Evolutionary conservation across 2,329 filamentous ascomycete species (phyloP).

Genomic region (Camillea tinctor): DNA sequence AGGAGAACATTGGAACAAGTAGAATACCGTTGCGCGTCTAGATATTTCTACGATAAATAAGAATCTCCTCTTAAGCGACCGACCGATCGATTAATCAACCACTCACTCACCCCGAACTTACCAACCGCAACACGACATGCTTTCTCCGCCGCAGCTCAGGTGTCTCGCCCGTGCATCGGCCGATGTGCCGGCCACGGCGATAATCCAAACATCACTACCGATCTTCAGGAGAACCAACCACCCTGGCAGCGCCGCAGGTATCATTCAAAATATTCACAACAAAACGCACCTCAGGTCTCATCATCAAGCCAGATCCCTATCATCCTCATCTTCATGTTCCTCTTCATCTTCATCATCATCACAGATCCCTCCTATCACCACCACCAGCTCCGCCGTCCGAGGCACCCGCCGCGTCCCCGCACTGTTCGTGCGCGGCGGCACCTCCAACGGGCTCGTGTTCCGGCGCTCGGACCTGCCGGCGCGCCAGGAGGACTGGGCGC

Average conservation of each 20-base stretch:
- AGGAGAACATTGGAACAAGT: too few relatives aligned
- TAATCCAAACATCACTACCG: not conserved
- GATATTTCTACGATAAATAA: too few relatives aligned
- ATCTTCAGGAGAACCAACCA: not conserved
- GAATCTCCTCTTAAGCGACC: too few relatives aligned
- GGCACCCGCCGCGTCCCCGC: slow-evolving; percentile 31
- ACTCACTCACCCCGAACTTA: not conserved
- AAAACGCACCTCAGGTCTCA: not conserved
- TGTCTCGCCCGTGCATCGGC: not conserved
- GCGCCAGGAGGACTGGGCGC: slow-evolving; percentile 32
- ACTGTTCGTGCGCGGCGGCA: slow-evolving; percentile 38
- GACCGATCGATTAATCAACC: not conserved
- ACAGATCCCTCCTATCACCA: not conserved
- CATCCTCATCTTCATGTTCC: not conserved
- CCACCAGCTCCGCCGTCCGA: not conserved
- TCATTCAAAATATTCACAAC: not conserved
- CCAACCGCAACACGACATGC: not conserved
- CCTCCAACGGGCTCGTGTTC: slow-evolving; percentile 34
- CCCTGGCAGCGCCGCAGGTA: too few relatives aligned
- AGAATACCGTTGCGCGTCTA: too few relatives aligned
- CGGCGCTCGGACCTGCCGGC: slow-evolving; percentile 36
- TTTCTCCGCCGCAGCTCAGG: not conserved
- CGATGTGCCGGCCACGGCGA: not conserved
- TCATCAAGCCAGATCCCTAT: not conserved
- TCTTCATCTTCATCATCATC: too few relatives aligned